A percentile compares a stretch with the other conserved stretches of the same genome.
These are phyloP conservation scores for Calonectria henricotiae DNA, from an alignment of 2,329 filamentous ascomycete genomes.

Conservation along the genomic window DNA sequence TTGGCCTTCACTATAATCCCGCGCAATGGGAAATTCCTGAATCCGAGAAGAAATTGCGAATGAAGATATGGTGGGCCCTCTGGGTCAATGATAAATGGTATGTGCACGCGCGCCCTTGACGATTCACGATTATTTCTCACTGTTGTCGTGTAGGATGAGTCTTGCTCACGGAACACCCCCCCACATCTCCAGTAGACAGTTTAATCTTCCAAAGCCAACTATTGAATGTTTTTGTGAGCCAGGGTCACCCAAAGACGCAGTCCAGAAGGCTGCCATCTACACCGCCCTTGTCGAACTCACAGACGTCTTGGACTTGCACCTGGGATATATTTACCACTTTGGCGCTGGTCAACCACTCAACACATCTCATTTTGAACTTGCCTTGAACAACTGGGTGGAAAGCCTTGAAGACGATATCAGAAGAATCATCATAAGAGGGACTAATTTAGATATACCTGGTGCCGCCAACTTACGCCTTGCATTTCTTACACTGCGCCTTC, in stretches of 20 bases:
- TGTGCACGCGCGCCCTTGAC: constrained; percentile 8
- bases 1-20: constrained; percentile 71
- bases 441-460: constrained; percentile 60
- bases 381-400: constrained; percentile 64
- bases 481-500: constrained; percentile 66
- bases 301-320: constrained; percentile 55
- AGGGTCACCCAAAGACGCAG: constrained; percentile 37
- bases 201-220: constrained; percentile 66
- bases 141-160: constrained; percentile 62
- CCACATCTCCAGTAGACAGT: constrained; percentile 63
- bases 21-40: constrained; percentile 68
- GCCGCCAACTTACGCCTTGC: constrained; percentile 68
- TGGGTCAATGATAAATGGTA: constrained; percentile 72
- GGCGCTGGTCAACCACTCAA: constrained; percentile 50
- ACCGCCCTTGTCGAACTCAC: constrained; percentile 65
- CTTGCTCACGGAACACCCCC: constrained; percentile 70
- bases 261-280: constrained; percentile 59
- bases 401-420: constrained; percentile 59
- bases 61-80: constrained; percentile 72
- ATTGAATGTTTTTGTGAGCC: constrained; percentile 55
- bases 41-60: constrained; percentile 67
- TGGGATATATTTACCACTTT: constrained; percentile 59
- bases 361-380: constrained; percentile 58
- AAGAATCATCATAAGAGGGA: constrained; percentile 63
- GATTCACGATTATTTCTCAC: not conserved